Conservation (phyloP, 495 filamentous ascomycete genomes). For the Cercophora newfieldiana region DNA sequence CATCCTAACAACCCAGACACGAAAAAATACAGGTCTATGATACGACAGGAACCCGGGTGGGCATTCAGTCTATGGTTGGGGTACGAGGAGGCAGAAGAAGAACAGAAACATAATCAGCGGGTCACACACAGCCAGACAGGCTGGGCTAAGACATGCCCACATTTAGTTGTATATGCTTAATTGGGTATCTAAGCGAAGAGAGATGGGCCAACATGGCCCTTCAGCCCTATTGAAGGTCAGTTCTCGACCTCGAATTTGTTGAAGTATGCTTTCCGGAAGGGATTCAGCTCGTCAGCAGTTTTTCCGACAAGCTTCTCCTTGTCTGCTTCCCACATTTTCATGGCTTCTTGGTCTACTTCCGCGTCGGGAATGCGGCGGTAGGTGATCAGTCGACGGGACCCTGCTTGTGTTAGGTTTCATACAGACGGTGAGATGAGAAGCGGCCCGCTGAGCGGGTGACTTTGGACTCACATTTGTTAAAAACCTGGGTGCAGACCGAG, state of each 20-base stretch:
- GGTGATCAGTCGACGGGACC: slow-evolving; percentile 84
- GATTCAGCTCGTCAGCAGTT: slow-evolving; percentile 76
- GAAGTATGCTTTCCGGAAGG: slow-evolving; percentile 72
- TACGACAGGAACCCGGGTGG: not conserved
- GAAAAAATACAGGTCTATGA: not conserved
- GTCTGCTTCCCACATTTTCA: slow-evolving; percentile 38
- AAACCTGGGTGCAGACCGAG: slow-evolving; percentile 77
- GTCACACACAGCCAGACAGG: not conserved
- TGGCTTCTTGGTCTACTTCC: slow-evolving; percentile 46
- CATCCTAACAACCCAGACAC: not conserved
- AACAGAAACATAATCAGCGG: not conserved
- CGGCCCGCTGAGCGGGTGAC: not conserved
- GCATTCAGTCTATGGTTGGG: not conserved
- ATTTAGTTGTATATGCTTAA: slow-evolving; percentile 29
- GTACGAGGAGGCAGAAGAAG: not conserved
- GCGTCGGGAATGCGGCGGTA: slow-evolving; percentile 71
- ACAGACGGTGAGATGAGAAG: slow-evolving; percentile 6
- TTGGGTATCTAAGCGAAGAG: slow-evolving; percentile 31
- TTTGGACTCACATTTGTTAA: slow-evolving; percentile 71
- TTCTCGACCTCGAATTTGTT: slow-evolving; percentile 29
- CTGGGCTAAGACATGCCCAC: slow-evolving; percentile 12
- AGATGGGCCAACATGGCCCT: slow-evolving; percentile 14
- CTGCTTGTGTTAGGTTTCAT: slow-evolving; percentile 38
- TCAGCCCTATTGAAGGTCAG: not conserved
- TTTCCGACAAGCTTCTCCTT: slow-evolving; percentile 32